A percentile compares a stretch with the other conserved stretches of the same genome.
Evolutionary conservation across 768 basidiomycete genomes (phyloP).

Genomic region (Mycena leptocephala): DNA sequence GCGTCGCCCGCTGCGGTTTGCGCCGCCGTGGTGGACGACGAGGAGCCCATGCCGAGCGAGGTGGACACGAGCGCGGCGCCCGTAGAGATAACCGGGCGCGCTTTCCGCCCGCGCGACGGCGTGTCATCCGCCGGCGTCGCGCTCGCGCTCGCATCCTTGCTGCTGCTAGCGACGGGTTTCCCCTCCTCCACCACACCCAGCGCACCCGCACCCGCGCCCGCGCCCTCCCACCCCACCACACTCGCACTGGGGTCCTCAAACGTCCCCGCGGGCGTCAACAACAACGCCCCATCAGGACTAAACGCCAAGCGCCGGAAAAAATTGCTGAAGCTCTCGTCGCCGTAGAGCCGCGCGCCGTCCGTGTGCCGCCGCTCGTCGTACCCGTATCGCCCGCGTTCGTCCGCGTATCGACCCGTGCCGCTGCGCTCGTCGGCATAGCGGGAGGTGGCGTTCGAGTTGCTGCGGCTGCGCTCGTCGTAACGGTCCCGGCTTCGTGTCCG

Average conservation of each 20-base stretch:
- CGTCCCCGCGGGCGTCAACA: slow-evolving; percentile 96
- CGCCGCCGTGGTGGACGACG: background rate
- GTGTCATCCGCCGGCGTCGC: slow-evolving; percentile 44
- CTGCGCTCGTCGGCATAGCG: background rate
- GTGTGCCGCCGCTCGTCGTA: slow-evolving; percentile 23
- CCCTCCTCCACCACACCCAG: no score
- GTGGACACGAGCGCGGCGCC: slow-evolving; percentile 53
- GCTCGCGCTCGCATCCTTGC: background rate
- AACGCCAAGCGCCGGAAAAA: slow-evolving; percentile 97
- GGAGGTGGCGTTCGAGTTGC: no score
- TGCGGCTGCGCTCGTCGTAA: background rate
- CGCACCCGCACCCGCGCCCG: background rate
- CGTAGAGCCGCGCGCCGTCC: slow-evolving; percentile 70
- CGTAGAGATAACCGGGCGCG: slow-evolving; percentile 60
- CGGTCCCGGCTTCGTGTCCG: slow-evolving; percentile 16
- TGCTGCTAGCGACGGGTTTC: slow-evolving; percentile 9
- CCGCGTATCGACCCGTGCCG: background rate
- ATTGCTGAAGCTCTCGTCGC: slow-evolving; percentile 95
- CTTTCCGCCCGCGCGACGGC: slow-evolving; percentile 75
- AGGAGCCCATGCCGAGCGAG: slow-evolving; percentile 47
- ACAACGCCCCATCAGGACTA: slow-evolving; percentile 93
- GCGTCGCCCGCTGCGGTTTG: background rate
- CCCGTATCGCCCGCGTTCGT: background rate
- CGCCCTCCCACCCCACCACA: slow-evolving; percentile 17
- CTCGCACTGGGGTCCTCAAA: slow-evolving; percentile 82